Conservation (phyloP, 345 rosid species). For the Eucalyptus grandis region DNA sequence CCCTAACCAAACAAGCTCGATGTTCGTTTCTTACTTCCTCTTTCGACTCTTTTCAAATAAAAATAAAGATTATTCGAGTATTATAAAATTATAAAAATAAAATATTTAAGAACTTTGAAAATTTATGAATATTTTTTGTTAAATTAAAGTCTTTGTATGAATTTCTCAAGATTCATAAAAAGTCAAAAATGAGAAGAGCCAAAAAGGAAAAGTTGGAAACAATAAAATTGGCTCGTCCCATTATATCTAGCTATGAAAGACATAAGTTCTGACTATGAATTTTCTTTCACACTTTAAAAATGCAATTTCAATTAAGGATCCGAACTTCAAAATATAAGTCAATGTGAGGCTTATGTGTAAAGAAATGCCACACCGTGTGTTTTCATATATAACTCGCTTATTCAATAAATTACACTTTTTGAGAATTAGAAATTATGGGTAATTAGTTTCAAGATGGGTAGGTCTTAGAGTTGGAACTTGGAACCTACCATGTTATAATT, state of each 20-base stretch:
- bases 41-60: neutral
- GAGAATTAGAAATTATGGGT: neutral
- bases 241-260: neutral
- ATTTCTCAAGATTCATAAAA: neutral
- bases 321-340: neutral
- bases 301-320: neutral
- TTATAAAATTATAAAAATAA: neutral
- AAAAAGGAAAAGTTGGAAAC: neutral
- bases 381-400: neutral
- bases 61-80: neutral
- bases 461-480: too few relatives aligned
- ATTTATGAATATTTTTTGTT: neutral
- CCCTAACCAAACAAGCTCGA: too few relatives aligned
- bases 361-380: neutral
- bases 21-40: neutral
- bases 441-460: accelerated
- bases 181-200: neutral
- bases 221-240: neutral
- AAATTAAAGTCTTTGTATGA: neutral
- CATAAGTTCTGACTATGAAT: neutral
- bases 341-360: neutral
- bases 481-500: too few relatives aligned
- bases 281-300: neutral
- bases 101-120: neutral
- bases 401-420: neutral